Base-by-base conservation (phyloP, 2,329 filamentous ascomycete genomes). In the Pseudocercospora macadamiae region DNA sequence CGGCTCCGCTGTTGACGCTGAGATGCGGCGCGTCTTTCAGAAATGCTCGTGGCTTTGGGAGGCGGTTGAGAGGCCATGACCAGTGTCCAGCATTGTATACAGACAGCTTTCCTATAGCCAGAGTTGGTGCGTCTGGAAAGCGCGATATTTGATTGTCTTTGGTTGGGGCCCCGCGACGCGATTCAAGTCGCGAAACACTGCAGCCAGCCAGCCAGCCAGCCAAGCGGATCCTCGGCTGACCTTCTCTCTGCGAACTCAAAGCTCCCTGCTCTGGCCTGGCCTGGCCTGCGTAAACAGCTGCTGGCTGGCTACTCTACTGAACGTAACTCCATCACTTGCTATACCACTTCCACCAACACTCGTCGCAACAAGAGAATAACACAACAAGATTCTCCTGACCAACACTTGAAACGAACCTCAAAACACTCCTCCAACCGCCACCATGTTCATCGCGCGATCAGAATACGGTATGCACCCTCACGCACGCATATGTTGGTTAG, bases 391-490 rank as follows among this genome's bases (percentile, higher is more conserved):
- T 9, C 18, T 4, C 8, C 6, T 23, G 25, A 19, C 25, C 18
- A 12, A 34, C 48, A 30, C n/a, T 7, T 6, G 3, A 18, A 28
- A 14, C 34, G 18, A 53, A 55, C 21, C 44, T 8, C n/a, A 5
- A 16, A 21, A 37, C 45, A 52, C 32, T 32, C 25, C 7, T 30
- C 26, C 49, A 56, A 52, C 59, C 79, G 80, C 75, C 85, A 91
- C 82, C 72, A 96, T 96, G 95, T 99, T 99, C 86, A 97, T 99
- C 86, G 93, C 95, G 85, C 91, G 95, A 82, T 97, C 93, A 76
- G 95, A 99, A 93, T 99, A 99, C 83, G 95, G 93, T 95, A 85
- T 82, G 89, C 76, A 73, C 64, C 52, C 65, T 61, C 2, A 32
- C n/a, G n/a, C n/a, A n/a, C 26, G 12, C 21, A 52, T 23, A 3